phyloP scores from a whole-genome alignment of 1,284 basidiomycete species.

The Cutaneotrichosporon sp. region DNA sequence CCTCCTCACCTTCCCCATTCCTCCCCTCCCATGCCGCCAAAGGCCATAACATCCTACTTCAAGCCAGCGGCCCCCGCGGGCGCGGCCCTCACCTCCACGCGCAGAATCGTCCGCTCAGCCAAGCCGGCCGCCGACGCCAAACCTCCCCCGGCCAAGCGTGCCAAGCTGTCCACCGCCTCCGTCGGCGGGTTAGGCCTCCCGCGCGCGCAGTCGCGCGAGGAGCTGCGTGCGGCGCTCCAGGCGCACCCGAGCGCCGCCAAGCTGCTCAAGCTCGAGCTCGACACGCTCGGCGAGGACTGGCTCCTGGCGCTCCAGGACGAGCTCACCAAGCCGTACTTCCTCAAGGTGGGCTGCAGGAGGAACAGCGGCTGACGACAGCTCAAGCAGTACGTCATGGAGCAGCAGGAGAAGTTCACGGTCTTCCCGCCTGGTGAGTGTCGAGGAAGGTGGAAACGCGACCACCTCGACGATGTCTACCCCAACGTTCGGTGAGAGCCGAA shows the following conservation, averaged over 20 bases:
- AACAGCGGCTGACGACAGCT: conserved; percentile 30
- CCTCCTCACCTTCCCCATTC: background rate
- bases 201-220: conserved; percentile 28
- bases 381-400: conserved; percentile 47
- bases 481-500: no score
- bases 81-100: background rate
- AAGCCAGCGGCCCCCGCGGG: conserved; percentile 13
- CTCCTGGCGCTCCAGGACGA: conserved; percentile 53
- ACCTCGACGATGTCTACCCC: no score
- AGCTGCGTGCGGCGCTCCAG: conserved; percentile 33
- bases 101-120: conserved; percentile 27
- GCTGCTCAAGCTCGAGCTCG: conserved; percentile 48
- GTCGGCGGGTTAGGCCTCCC: conserved; percentile 7
- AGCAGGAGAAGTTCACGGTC: conserved; percentile 51
- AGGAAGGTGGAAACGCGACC: no score
- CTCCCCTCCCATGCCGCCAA: conserved; percentile 17
- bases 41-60: conserved; percentile 24
- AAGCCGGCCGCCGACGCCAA: conserved; percentile 19
- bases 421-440: conserved; percentile 56
- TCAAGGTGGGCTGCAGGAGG: conserved; percentile 29
- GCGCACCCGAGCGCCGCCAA: conserved; percentile 26
- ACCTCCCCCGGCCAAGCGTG: conserved; percentile 5
- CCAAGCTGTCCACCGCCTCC: conserved; percentile 4
- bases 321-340: conserved; percentile 52
- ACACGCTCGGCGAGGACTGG: conserved; percentile 55